Base-by-base conservation (phyloP, 257 asterid species). In the Agastache rugosa region DNA sequence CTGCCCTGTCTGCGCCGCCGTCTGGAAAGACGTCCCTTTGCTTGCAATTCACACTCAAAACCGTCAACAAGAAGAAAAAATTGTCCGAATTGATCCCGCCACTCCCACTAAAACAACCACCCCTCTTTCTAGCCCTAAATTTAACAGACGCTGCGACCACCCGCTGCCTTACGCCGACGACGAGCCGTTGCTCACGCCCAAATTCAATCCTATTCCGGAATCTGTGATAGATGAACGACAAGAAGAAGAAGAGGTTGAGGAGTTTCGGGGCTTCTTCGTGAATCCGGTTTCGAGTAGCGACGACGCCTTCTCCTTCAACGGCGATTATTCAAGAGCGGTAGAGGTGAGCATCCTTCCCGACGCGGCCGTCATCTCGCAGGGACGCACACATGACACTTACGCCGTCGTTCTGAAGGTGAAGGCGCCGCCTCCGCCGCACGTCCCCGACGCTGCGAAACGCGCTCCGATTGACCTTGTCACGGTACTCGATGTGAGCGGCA, bases 391-490 rank as follows among this genome's bases (percentile, higher is more conserved):
- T 61, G 83, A 80, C 63, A 92, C 95, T 0, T 86, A 83, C 79
- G 90, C 92, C 41, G 87, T 87, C 69, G 95, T 94, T 59, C 51
- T 94, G 71, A 90, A 86, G 73, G 81, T 94, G 11, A 92, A 82
- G 54, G 97, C 97, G 10, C 98, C 81, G 1, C 81, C 82, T 4
- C 73, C 81, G 22, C 82, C 75, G 47, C 79, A 76, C 60, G 45
- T 66, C 35, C 74, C 63, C 54, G 89, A 83, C 79, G 69, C 87
- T 4, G 83, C 89, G 41, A 75, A 79, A 0, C 93, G 99, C 0
- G 97, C 99, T 47, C 96, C 99, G 42, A 87, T 92, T 27, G 99
- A 94, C 82, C 39, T 94, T 71, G 97, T 92, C 16, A 83, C 96
- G 4, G 97, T 94, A 23, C 88, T 94, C 19, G 97, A 94, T 45